Conservation (phyloP, 2,329 filamentous ascomycete genomes). For the Aschersonia sp. region DNA sequence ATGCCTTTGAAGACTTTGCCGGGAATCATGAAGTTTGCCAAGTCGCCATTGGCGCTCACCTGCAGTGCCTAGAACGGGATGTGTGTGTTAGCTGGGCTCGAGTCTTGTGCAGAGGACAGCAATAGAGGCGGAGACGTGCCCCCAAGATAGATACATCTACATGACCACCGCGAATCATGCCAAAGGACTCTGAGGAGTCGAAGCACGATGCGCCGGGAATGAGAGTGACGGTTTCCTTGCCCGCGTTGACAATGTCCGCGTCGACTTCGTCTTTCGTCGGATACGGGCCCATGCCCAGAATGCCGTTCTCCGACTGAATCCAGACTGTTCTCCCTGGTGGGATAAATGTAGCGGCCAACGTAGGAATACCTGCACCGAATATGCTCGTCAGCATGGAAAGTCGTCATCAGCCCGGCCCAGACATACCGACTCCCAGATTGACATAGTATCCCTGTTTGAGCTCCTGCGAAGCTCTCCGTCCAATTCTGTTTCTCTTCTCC, state of each 20-base stretch:
- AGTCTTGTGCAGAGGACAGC: too few relatives aligned
- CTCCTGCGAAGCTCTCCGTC: conserved; percentile 63
- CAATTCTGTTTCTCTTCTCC: conserved; percentile 55
- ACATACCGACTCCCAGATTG: conserved; percentile 54
- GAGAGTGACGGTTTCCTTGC: conserved; percentile 76
- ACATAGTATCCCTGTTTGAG: conserved; percentile 70
- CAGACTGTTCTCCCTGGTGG: conserved; percentile 57
- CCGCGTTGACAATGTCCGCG: conserved; percentile 70
- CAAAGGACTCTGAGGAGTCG: conserved; percentile 69
- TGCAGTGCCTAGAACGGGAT: conserved; percentile 42
- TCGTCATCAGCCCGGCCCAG: neutral
- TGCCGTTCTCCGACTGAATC: conserved; percentile 78
- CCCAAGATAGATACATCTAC: conserved; percentile 76
- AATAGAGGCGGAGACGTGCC: conserved; percentile 15
- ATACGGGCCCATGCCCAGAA: conserved; percentile 72
- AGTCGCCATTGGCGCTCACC: conserved; percentile 62
- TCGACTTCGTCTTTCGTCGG: conserved; percentile 60
- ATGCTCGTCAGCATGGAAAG: neutral
- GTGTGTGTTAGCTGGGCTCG: neutral
- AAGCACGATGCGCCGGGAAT: conserved; percentile 65
- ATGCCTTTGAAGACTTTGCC: conserved; percentile 83
- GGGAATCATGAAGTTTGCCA: conserved; percentile 85
- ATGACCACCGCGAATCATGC: conserved; percentile 76
- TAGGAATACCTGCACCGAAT: conserved; percentile 50
- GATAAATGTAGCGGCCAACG: conserved; percentile 66